Base-by-base conservation (phyloP, 2,329 filamentous ascomycete species). In the Periglandula ipomoeae region DNA sequence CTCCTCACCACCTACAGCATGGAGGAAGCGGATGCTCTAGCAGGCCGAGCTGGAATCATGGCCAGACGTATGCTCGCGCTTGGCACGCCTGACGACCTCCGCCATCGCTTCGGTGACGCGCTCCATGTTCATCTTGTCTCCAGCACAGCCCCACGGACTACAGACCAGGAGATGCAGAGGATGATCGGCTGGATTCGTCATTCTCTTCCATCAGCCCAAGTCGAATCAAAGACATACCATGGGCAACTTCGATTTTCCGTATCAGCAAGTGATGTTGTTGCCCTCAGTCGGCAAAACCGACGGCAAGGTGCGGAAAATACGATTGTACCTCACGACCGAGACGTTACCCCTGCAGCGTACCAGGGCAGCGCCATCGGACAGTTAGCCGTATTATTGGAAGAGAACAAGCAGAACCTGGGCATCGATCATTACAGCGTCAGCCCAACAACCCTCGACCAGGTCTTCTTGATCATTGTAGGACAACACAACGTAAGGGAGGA, bases 21-120 rank as follows among this genome's bases (percentile, higher is more conserved):
- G 89, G 90, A 96, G 64, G 91, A 96, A 67, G 91, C 90, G 0
- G 89, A 95, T 59, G 89, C 89, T 1, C 74, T 97, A 2, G 90
- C 90, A 0, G 82, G 81, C 26, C 78, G 89, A 1, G 89, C 86
- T 0, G 91, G 89, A 11, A 95, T 97, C 56, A 81, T 97, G 68
- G 87, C 89, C 8, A 78, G 80, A 56, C 77, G 82, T 27, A 94
- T 96, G 89, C 74, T 96, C 20, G 90, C 89, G 0, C 73, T 93
- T 8, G 90, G 90, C 4, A 85, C 83, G 0, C 84, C 82, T 1
- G 81, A 89, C 30, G 71, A 82, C 50, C 72, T 96, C 3, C 76
- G 90, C 7, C 74, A 76, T 40, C 80, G 83, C 48, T 89, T 90
- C 59, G 90, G 89, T 9, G 83, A 91, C 58, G 76, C 80, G 1